Base-by-base conservation (phyloP, 164 flowering plant genomes). In the Nymphaea colorata region DNA sequence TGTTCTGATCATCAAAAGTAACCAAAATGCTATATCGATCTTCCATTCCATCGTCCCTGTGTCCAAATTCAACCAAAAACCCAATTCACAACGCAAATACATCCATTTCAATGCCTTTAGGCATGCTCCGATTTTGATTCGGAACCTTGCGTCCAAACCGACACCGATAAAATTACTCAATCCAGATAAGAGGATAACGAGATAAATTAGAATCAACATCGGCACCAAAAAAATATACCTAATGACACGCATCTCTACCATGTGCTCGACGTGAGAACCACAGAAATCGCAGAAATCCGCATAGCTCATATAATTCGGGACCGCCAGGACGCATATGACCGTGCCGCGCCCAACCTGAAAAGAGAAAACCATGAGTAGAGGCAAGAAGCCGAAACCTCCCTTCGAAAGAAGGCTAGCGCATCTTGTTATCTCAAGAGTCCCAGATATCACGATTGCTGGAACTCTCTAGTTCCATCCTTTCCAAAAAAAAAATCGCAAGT, bases 11-110 rank as follows among this genome's bases (percentile, higher is more conserved):
- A 14, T 66, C 77, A 25, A 87, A 72, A 72, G 72, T 79, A 25
- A 94, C 81, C 76, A 91, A 72, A 61, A 87, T 91, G 70, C 96
- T 86, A 63, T 89, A 94, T 66, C 95, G 80, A 73, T 94, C 96
- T 67, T 94, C 97, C 77, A 91, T 77, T 17, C 78, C 97, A 76
- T 94, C 97, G 66, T 94, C 88, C 79, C 98, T 92, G 71, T 65
- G 53, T 45, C 2, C 53, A 75, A 44, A 64, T 51, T 45, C 10
- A 65, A 55, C 16, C 42, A 51, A 69, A n/a, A 43, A 8, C 1
- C 36, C 36, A 25, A 36, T 4, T 44, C 59, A 68, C 60, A 57
- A 44, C 17, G 17, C 45, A 43, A 41, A 15, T 4, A 41, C 6
- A 61, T 3, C 18, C 16, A 55, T 55, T 8, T 55, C 1, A 8